A percentile compares a stretch with the other conserved stretches of the same genome.
These are phyloP conservation scores for Proliferodiscus dingleyae DNA, from an alignment of 2,329 filamentous ascomycete species.

Conservation along the genomic window DNA sequence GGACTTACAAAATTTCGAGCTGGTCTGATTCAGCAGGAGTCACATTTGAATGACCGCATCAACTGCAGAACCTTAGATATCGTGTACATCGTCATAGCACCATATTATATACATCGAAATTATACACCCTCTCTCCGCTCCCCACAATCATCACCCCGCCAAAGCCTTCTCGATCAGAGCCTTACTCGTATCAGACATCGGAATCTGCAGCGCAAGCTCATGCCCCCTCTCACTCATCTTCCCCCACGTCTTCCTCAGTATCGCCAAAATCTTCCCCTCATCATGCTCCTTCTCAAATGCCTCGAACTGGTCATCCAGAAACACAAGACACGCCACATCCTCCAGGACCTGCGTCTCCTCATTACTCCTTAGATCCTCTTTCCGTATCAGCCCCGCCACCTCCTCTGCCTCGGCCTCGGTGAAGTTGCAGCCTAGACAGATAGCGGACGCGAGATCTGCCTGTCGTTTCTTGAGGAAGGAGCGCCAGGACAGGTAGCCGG, in stretches of 20 bases:
- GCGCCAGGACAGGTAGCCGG: slow-evolving; percentile 78
- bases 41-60: too few species aligned
- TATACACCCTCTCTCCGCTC: too few species aligned
- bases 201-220: slow-evolving; percentile 60
- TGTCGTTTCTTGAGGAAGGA: slow-evolving; percentile 68
- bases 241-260: slow-evolving; percentile 68
- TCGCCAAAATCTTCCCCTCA: slow-evolving; percentile 70
- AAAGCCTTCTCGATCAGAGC: slow-evolving; percentile 61
- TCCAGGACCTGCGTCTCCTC: slow-evolving; percentile 71
- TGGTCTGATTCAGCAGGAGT: too few species aligned
- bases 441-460: slow-evolving; percentile 51
- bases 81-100: too few species aligned
- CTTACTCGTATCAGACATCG: slow-evolving; percentile 58
- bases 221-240: slow-evolving; percentile 66
- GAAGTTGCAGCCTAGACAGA: slow-evolving; percentile 41
- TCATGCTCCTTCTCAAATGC: slow-evolving; percentile 68
- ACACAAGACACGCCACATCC: slow-evolving; percentile 82
- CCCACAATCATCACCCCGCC: slow-evolving; percentile 23
- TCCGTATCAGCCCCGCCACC: slow-evolving; percentile 69
- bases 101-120: too few species aligned
- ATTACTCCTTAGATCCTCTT: slow-evolving; percentile 64
- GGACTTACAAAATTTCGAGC: too few species aligned
- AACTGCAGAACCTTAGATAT: too few species aligned
- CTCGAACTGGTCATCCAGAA: slow-evolving; percentile 82
- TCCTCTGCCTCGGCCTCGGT: slow-evolving; percentile 49